These are phyloP conservation scores for Magnolia changhungtana DNA, from an alignment of 164 flowering plant genomes.

Conservation along the genomic window DNA sequence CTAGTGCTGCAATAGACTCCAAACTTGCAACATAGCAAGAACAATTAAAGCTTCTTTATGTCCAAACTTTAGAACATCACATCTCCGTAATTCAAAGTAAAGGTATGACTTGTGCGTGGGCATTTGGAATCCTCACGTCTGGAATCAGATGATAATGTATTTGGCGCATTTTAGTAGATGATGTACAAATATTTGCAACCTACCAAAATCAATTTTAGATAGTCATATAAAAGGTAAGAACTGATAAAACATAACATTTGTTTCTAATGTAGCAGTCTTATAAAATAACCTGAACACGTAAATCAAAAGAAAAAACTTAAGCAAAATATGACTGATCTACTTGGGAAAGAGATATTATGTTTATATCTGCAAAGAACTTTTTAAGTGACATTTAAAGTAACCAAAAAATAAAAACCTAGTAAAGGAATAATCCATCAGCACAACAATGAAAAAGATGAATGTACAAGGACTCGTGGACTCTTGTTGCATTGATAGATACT, in stretches of 20 bases:
- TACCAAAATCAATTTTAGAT: conserved; percentile 19
- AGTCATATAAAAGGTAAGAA: background rate
- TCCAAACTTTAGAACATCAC: conserved; percentile 96
- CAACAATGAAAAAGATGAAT: no score
- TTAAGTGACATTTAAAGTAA: no score
- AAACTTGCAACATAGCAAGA: conserved; percentile 83
- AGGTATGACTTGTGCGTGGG: conserved; percentile 71
- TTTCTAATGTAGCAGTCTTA: no score
- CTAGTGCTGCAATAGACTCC: conserved; percentile 73
- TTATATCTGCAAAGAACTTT: no score
- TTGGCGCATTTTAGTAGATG: conserved; percentile 85
- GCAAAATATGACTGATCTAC: no score
- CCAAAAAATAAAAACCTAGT: no score
- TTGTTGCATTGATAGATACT: no score
- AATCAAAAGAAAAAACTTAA: no score
- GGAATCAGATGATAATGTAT: conserved; percentile 67
- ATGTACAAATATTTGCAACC: conserved; percentile 97
- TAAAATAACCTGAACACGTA: no score
- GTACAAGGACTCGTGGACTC: no score
- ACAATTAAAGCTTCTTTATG: conserved; percentile 97
- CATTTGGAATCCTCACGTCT: conserved; percentile 87
- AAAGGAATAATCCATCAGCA: no score
- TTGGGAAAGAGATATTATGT: no score
- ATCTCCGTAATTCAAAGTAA: conserved; percentile 83
- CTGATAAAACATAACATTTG: background rate